Evolutionary conservation across 129 eudicot genomes (phyloP).

Genomic region (Centella asiatica): DNA sequence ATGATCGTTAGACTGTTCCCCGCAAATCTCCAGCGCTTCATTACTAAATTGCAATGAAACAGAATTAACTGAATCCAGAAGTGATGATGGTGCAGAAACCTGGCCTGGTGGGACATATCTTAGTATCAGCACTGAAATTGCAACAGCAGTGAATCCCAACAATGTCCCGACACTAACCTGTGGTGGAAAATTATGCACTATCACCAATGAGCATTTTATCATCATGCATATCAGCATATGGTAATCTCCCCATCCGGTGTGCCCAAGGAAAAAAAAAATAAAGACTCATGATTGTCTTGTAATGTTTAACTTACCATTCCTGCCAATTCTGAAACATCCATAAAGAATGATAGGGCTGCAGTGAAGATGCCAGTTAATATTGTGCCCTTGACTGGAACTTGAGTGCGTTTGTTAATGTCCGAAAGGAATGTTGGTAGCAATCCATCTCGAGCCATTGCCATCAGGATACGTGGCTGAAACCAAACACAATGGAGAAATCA

Average conservation of each 20-base stretch:
- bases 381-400: constrained; percentile 62
- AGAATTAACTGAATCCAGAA: constrained; percentile 20
- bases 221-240: background rate
- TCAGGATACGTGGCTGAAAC: constrained; percentile 57
- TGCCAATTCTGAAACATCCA: constrained; percentile 60
- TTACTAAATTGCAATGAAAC: constrained; percentile 18
- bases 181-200: constrained; percentile 4
- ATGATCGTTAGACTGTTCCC: constrained; percentile 14
- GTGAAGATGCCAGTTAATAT: constrained; percentile 46
- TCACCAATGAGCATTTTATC: constrained; percentile 9
- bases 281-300: background rate
- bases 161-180: constrained; percentile 64
- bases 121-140: constrained; percentile 46
- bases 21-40: constrained; percentile 13
- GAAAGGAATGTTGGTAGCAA: constrained; percentile 60
- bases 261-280: background rate
- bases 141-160: constrained; percentile 53
- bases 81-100: constrained; percentile 23
- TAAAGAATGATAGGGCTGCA: constrained; percentile 43
- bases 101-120: constrained; percentile 49
- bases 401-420: constrained; percentile 43
- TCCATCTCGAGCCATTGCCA: constrained; percentile 79
- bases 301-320: constrained; percentile 43
- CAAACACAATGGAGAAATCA: constrained; percentile 9
- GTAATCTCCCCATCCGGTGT: background rate